These are phyloP conservation scores for Xylariaceae sp. DNA, from an alignment of 2,329 filamentous ascomycete genomes.

Conservation along the genomic window DNA sequence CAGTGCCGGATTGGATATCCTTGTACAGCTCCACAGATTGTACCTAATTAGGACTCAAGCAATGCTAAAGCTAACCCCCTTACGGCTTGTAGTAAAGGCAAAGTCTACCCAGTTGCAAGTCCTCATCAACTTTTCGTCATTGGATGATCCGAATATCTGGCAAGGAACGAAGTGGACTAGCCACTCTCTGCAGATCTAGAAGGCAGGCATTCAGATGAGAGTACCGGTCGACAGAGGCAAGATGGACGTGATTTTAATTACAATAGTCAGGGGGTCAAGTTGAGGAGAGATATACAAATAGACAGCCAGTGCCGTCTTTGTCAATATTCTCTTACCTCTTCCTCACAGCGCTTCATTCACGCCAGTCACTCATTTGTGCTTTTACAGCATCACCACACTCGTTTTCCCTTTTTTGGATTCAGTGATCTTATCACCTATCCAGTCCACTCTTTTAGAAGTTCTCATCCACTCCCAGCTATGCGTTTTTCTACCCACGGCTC, in stretches of 20 bases:
- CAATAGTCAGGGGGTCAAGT: no score
- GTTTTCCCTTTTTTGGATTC: constrained; percentile 35
- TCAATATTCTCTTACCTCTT: constrained; percentile 13
- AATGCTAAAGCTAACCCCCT: background rate
- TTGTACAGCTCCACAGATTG: constrained; percentile 1
- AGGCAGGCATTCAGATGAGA: constrained; percentile 1
- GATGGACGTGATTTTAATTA: constrained; percentile 28
- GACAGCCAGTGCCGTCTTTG: constrained; percentile 30
- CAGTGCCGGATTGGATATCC: background rate
- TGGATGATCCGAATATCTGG: constrained; percentile 35
- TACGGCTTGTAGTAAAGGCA: background rate
- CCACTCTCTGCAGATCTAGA: no score
- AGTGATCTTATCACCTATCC: constrained; percentile 34
- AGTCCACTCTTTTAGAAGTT: constrained; percentile 42
- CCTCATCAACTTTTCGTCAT: constrained; percentile 6
- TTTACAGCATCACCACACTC: constrained; percentile 34
- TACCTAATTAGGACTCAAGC: background rate
- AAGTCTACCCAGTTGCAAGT: background rate
- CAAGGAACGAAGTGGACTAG: no score
- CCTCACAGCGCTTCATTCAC: constrained; percentile 37
- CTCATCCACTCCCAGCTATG: constrained; percentile 33
- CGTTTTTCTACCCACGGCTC: constrained; percentile 42
- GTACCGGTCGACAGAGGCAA: constrained; percentile 22
- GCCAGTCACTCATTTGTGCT: constrained; percentile 39
- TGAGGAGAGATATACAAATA: constrained; percentile 33